phyloP scores from a whole-genome alignment of 305 asterid genomes.

The Fraxinus sp. region DNA sequence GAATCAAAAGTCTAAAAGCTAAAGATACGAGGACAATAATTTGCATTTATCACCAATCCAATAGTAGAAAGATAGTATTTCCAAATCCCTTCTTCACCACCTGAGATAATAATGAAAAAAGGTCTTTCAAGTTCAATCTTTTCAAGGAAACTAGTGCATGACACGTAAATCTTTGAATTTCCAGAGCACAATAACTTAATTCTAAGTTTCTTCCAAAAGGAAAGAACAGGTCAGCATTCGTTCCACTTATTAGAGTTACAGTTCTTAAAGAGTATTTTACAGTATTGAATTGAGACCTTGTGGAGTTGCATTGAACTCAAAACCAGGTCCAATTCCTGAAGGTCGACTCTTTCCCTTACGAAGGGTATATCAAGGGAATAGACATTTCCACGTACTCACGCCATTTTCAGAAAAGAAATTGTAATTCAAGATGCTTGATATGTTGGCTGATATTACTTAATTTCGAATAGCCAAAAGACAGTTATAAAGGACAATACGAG shows the following conservation, averaged over 20 bases:
- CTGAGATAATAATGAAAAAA: not conserved
- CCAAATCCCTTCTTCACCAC: not conserved
- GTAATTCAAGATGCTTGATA: slow-evolving; percentile 17
- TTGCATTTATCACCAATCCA: not conserved
- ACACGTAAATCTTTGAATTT: not conserved
- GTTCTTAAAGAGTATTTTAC: not conserved
- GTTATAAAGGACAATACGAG: not conserved
- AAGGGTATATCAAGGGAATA: not conserved
- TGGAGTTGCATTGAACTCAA: not conserved
- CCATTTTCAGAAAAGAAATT: not conserved
- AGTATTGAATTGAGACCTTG: not conserved
- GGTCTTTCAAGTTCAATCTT: not conserved
- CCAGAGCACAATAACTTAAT: not conserved
- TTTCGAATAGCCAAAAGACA: not conserved
- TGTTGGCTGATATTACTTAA: not conserved
- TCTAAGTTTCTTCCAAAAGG: not conserved
- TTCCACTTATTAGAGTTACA: not conserved
- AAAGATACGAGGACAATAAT: not conserved
- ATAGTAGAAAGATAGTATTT: not conserved
- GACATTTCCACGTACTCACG: not conserved
- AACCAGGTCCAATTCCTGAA: not conserved
- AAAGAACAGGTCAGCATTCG: not conserved
- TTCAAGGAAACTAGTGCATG: not conserved
- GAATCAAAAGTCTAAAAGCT: slow-evolving; percentile 8
- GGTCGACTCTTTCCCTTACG: not conserved